These are phyloP conservation scores for Penicillium turbatum DNA, from an alignment of 495 filamentous ascomycete species.

Conservation along the genomic window DNA sequence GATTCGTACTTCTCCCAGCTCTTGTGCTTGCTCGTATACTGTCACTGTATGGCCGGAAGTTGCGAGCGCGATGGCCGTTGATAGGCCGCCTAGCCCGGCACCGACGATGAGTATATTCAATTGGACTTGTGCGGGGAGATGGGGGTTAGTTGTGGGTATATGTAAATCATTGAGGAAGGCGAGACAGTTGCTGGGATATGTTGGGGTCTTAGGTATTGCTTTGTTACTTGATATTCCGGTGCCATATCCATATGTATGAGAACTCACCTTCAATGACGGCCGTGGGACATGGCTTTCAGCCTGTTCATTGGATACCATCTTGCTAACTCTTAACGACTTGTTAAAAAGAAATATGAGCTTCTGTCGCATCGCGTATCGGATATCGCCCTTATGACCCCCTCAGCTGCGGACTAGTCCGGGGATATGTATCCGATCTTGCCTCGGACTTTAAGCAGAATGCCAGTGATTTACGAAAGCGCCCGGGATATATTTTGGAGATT, in stretches of 20 bases:
- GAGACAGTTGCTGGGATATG: conserved; percentile 3
- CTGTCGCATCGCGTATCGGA: not conserved
- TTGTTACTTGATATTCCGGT: not conserved
- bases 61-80: conserved; percentile 46
- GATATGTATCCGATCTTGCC: not conserved
- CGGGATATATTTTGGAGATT: not conserved
- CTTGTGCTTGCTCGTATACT: conserved; percentile 43
- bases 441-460: not conserved
- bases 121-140: not conserved
- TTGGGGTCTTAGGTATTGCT: not conserved
- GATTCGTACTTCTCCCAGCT: conserved; percentile 31
- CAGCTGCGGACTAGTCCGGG: not conserved
- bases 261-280: not conserved
- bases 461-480: not conserved
- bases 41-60: conserved; percentile 42
- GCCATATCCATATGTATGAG: not conserved
- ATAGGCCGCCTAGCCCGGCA: conserved; percentile 34
- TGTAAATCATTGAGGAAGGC: not conserved
- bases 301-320: not conserved
- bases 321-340: not conserved
- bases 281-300: not conserved
- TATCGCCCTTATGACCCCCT: not conserved
- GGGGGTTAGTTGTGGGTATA: too few species aligned
- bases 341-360: not conserved
- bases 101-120: conserved; percentile 39